phyloP scores from a whole-genome alignment of 768 basidiomycete genomes.

The Leccinum ochraceum region DNA sequence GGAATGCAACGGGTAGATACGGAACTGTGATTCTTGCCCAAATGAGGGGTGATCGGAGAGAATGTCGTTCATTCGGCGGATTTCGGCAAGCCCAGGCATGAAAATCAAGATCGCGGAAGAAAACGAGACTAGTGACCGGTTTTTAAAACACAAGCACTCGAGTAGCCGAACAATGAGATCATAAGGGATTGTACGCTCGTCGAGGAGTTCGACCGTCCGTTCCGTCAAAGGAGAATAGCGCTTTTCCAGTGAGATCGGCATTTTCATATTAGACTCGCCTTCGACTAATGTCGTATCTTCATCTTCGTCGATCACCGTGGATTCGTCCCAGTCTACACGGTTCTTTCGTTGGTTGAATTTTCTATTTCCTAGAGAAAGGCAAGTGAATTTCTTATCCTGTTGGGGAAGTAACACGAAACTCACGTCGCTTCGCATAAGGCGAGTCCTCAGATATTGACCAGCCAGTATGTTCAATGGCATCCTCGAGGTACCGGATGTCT shows the following conservation, averaged over 20 bases:
- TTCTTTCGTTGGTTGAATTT: constrained; percentile 64
- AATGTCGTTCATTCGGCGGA: constrained; percentile 82
- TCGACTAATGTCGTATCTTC: constrained; percentile 54
- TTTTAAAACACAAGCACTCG: constrained; percentile 79
- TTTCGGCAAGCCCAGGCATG: constrained; percentile 94
- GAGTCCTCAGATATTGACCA: constrained; percentile 83
- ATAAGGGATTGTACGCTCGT: constrained; percentile 88
- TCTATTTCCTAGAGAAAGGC: constrained; percentile 48
- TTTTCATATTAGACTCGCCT: constrained; percentile 13
- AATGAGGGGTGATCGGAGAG: constrained; percentile 76
- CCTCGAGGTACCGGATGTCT: constrained; percentile 81
- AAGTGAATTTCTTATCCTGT: neutral
- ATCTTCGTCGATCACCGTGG: constrained; percentile 56
- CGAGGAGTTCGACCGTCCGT: constrained; percentile 78
- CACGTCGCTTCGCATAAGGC: constrained; percentile 74
- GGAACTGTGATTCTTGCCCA: constrained; percentile 61
- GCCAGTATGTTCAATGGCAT: constrained; percentile 78
- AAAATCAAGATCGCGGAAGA: constrained; percentile 88
- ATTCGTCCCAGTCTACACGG: constrained; percentile 80
- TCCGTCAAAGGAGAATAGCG: constrained; percentile 78
- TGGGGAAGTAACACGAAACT: constrained; percentile 26
- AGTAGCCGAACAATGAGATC: constrained; percentile 85
- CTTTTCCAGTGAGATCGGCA: constrained; percentile 61
- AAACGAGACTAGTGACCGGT: constrained; percentile 48
- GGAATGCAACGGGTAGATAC: constrained; percentile 86